Evolutionary conservation across 208 protist genomes (phyloP).

Genomic region (Trypanosoma platydactyli): DNA sequence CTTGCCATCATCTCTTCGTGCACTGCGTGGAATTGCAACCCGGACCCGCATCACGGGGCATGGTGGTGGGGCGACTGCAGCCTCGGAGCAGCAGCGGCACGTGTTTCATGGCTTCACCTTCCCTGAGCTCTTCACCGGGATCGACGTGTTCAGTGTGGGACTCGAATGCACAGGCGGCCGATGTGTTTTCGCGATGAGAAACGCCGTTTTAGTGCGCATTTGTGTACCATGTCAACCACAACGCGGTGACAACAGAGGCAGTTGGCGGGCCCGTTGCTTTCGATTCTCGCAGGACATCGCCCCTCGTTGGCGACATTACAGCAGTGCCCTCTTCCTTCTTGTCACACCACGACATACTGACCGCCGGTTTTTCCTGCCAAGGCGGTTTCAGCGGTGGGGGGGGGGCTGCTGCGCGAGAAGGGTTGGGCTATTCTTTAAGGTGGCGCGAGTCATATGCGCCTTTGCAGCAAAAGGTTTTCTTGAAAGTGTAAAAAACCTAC

Average conservation of each 20-base stretch:
- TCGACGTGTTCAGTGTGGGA: conserved; percentile 81
- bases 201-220: conserved; percentile 36
- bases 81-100: neutral
- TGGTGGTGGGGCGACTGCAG: neutral
- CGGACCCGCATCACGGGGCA: neutral
- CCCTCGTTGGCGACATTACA: conserved; percentile 68
- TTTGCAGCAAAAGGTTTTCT: conserved; percentile 53
- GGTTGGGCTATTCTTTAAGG: conserved; percentile 79
- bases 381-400: conserved; percentile 27
- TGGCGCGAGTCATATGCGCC: conserved; percentile 60
- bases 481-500: conserved; percentile 79
- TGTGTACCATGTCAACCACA: conserved; percentile 65
- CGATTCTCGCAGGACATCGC: neutral
- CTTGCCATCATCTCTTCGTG: conserved; percentile 38
- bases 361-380: conserved; percentile 86
- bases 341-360: conserved; percentile 73
- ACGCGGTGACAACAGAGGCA: neutral
- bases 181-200: conserved; percentile 71
- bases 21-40: conserved; percentile 16
- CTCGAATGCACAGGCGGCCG: conserved; percentile 57
- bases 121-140: conserved; percentile 88
- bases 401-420: conserved; percentile 48
- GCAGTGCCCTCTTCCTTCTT: conserved; percentile 56
- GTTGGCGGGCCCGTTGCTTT: too few species aligned
- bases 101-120: conserved; percentile 48